A percentile compares a stretch with the other conserved stretches of the same genome.
Conservation (phyloP, 2,329 filamentous ascomycete species). For the Beauveria caledonica region DNA sequence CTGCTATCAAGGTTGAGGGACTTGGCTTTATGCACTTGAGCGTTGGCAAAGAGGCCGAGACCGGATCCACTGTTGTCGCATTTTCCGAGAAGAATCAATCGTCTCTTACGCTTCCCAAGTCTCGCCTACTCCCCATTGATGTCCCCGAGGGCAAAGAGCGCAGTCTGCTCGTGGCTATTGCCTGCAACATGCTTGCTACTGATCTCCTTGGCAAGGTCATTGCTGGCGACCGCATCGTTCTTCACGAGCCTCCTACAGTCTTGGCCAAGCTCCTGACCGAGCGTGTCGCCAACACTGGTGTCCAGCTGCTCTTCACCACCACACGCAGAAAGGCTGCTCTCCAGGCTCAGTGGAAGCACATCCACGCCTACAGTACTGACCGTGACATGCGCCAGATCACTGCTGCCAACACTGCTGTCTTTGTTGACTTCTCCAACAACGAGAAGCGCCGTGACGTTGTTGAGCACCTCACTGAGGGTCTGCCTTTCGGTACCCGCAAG, state of each 20-base stretch:
- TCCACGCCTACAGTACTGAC: constrained; percentile 9
- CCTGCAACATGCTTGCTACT: constrained; percentile 8
- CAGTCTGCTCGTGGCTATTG: constrained; percentile 8
- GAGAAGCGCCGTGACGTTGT: constrained; percentile 9
- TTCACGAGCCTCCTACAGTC: constrained; percentile 9
- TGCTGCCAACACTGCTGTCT: constrained; percentile 7
- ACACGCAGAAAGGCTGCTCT: constrained; percentile 6
- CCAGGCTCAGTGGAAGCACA: constrained; percentile 8
- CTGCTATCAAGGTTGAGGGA: constrained; percentile 8
- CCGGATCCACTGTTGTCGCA: background rate
- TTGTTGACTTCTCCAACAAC: constrained; percentile 9
- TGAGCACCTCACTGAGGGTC: constrained; percentile 6
- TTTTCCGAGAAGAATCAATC: constrained; percentile 11
- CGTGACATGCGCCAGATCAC: constrained; percentile 10
- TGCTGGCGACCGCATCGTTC: constrained; percentile 8
- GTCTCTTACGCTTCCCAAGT: constrained; percentile 2
- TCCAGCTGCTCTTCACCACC: constrained; percentile 10
- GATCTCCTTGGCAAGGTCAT: constrained; percentile 3
- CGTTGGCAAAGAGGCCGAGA: constrained; percentile 7
- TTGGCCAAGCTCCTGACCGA: constrained; percentile 7
- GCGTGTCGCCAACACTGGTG: constrained; percentile 3
- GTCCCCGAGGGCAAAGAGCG: constrained; percentile 7
- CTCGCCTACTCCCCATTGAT: constrained; percentile 7
- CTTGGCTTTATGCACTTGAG: constrained; percentile 10
- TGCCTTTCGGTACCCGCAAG: constrained; percentile 11